phyloP scores from a whole-genome alignment of 768 basidiomycete genomes.

The Arthromyces matolae region DNA sequence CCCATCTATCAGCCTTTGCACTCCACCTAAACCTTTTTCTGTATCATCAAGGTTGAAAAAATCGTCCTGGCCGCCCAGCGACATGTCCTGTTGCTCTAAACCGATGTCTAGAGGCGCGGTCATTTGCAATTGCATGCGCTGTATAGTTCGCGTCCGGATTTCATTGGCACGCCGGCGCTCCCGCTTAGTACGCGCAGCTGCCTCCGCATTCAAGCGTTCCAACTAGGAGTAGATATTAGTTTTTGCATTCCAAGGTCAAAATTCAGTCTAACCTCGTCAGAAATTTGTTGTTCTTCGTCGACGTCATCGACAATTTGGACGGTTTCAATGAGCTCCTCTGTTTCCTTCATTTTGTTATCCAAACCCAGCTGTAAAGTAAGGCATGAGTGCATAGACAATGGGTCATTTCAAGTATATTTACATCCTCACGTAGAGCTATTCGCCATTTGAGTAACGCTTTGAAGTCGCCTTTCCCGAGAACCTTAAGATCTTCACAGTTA shows the following conservation, averaged over 20 bases:
- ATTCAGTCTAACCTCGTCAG: slow-evolving; percentile 70
- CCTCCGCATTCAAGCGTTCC: slow-evolving; percentile 77
- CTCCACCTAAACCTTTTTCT: slow-evolving; percentile 38
- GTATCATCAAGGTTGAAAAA: slow-evolving; percentile 79
- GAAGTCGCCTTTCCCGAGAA: slow-evolving; percentile 97
- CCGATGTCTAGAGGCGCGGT: slow-evolving; percentile 96
- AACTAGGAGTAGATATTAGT: slow-evolving; percentile 47
- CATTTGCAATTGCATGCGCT: slow-evolving; percentile 97
- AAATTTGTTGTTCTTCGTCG: slow-evolving; percentile 87
- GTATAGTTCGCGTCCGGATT: slow-evolving; percentile 79
- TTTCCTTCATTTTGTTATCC: slow-evolving; percentile 71
- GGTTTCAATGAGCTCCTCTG: slow-evolving; percentile 72
- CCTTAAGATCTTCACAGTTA: slow-evolving; percentile 92
- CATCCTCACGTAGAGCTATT: slow-evolving; percentile 82
- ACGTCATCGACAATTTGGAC: slow-evolving; percentile 63
- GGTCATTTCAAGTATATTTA: slow-evolving; percentile 30
- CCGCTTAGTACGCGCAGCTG: slow-evolving; percentile 66
- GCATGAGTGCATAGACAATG: background rate
- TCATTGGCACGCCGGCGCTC: slow-evolving; percentile 87
- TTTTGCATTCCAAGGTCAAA: background rate
- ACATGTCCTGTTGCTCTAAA: slow-evolving; percentile 73
- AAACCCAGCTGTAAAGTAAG: slow-evolving; percentile 63
- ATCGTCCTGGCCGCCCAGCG: slow-evolving; percentile 79
- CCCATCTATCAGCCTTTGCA: slow-evolving; percentile 31
- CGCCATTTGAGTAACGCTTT: slow-evolving; percentile 92